Evolutionary conservation across 352 stramenopile genomes (phyloP).

Genomic region (Phytophthora pinifolia): DNA sequence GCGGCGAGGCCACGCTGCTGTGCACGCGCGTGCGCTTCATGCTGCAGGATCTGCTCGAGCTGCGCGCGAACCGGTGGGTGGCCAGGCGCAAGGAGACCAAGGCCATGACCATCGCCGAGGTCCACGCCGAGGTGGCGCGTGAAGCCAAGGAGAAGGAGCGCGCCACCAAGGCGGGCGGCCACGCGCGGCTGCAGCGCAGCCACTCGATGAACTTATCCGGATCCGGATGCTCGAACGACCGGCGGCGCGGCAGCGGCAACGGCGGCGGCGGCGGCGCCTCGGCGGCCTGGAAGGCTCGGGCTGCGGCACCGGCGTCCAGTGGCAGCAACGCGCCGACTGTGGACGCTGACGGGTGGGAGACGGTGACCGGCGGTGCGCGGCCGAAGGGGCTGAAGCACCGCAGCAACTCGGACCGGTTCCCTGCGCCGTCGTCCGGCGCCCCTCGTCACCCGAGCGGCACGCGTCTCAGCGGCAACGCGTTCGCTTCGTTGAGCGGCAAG

Average conservation of each 20-base stretch:
- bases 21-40: constrained; percentile 84
- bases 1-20: constrained; percentile 60
- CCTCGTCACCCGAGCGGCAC: constrained; percentile 41
- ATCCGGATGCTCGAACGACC: constrained; percentile 35
- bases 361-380: constrained; percentile 44
- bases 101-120: constrained; percentile 82
- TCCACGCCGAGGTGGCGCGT: constrained; percentile 72
- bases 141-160: constrained; percentile 75
- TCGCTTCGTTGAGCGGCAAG: constrained; percentile 41
- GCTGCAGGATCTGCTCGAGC: constrained; percentile 77
- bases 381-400: constrained; percentile 67
- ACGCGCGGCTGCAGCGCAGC: constrained; percentile 55
- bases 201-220: constrained; percentile 56
- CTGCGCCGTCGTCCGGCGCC: constrained; percentile 16
- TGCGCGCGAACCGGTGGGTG: constrained; percentile 79
- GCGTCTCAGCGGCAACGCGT: constrained; percentile 38
- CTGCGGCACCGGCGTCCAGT: constrained; percentile 17
- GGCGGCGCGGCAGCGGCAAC: constrained; percentile 39
- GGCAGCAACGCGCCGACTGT: constrained; percentile 24
- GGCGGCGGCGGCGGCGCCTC: constrained; percentile 47
- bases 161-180: constrained; percentile 30
- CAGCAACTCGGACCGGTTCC: constrained; percentile 60
- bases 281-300: constrained; percentile 64
- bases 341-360: constrained; percentile 77
- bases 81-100: constrained; percentile 79